These are phyloP conservation scores for Cordyceps militaris DNA, from an alignment of 2,329 filamentous ascomycete species.

Conservation along the genomic window DNA sequence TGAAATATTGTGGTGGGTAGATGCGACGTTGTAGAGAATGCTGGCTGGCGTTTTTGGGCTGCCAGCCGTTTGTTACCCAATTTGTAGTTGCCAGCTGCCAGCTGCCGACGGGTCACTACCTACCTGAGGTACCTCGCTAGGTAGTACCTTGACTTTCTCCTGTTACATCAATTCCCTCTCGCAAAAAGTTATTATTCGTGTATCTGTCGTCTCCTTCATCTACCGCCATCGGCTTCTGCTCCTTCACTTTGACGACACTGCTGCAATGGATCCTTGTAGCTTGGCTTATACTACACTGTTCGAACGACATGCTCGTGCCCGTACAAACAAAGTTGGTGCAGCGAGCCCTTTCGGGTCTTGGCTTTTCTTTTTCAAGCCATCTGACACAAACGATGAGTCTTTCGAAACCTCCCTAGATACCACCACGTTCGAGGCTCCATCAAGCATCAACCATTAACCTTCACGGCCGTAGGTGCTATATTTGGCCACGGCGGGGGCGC, in stretches of 20 bases:
- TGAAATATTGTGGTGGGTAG: too few species aligned
- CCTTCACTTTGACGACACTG: not conserved
- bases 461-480: not conserved
- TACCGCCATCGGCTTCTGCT: not conserved
- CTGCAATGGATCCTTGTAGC: not conserved
- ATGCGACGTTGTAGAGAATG: not conserved
- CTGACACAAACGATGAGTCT: not conserved
- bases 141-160: too few species aligned
- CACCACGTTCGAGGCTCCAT: not conserved
- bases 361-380: not conserved
- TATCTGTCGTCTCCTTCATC: too few species aligned
- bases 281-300: not conserved
- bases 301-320: not conserved
- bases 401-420: not conserved
- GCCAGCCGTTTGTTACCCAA: not conserved
- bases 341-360: not conserved
- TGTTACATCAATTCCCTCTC: too few species aligned
- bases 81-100: not conserved
- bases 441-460: not conserved
- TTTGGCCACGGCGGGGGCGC: not conserved
- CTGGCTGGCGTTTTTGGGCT: not conserved
- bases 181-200: too few species aligned
- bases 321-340: not conserved
- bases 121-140: too few species aligned
- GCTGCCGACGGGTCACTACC: not conserved